These are phyloP conservation scores for Juncus inflexus DNA, from an alignment of 176 grass and related monocot genomes.

Conservation along the genomic window DNA sequence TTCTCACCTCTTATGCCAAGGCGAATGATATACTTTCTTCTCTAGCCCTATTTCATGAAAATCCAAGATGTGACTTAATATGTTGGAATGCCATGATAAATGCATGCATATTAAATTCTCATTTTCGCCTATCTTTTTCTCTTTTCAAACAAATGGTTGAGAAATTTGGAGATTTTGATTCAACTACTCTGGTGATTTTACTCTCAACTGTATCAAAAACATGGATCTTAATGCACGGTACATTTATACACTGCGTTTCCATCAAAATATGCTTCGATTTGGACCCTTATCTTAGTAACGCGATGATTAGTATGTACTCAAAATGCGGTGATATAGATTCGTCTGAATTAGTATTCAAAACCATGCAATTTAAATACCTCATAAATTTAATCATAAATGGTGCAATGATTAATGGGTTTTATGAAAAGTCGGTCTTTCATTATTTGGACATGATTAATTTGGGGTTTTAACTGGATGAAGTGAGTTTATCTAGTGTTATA, in stretches of 20 bases:
- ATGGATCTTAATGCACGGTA: constrained; percentile 29
- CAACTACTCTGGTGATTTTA: constrained; percentile 48
- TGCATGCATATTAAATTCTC: constrained; percentile 15
- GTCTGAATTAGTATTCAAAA: constrained; percentile 43
- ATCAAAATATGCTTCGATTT: constrained; percentile 32
- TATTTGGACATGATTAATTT: constrained; percentile 55
- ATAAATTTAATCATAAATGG: constrained; percentile 70
- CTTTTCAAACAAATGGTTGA: constrained; percentile 46
- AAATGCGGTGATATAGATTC: constrained; percentile 41
- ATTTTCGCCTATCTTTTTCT: constrained; percentile 19
- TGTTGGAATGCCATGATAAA: constrained; percentile 65
- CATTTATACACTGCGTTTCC: constrained; percentile 35
- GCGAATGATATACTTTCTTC: too few species aligned
- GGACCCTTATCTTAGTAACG: constrained; percentile 41
- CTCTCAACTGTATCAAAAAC: constrained; percentile 44
- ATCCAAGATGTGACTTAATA: constrained; percentile 36
- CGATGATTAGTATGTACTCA: constrained; percentile 68
- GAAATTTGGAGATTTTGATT: constrained; percentile 34
- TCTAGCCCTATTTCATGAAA: constrained; percentile 51
- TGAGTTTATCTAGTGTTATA: constrained; percentile 50
- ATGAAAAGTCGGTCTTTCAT: constrained; percentile 33
- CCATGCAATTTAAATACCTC: constrained; percentile 47
- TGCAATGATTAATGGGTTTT: constrained; percentile 36
- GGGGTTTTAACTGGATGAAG: constrained; percentile 36
- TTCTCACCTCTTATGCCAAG: constrained; percentile 57